Conservation (phyloP, 495 filamentous ascomycete species). For the Penicillium tannophilum region DNA sequence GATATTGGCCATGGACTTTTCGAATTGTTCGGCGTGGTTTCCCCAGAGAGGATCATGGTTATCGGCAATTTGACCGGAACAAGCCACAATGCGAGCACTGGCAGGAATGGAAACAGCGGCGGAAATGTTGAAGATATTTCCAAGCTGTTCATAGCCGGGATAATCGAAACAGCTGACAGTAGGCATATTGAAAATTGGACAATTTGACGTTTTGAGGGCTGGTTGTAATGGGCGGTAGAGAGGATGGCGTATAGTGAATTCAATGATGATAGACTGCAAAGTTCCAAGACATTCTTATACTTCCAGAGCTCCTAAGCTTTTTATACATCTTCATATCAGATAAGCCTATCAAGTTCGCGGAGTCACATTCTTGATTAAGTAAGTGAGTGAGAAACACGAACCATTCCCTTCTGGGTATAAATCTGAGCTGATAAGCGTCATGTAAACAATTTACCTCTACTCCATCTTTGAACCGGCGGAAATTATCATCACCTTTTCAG, state of each 20-base stretch:
- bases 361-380: not conserved
- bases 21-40: conserved; percentile 15
- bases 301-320: no score
- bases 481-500: no score
- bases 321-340: not conserved
- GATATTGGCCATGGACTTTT: conserved; percentile 16
- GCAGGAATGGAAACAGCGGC: conserved; percentile 8
- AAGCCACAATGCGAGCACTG: conserved; percentile 8
- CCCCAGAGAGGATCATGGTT: conserved; percentile 15
- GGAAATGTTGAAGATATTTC: conserved; percentile 9
- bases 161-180: conserved; percentile 6
- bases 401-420: not conserved
- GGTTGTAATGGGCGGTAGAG: no score
- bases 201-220: no score
- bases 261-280: no score
- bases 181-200: not conserved
- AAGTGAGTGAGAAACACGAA: not conserved
- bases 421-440: not conserved
- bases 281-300: no score
- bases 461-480: not conserved
- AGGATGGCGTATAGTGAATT: no score
- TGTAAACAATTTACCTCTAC: not conserved
- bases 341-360: not conserved
- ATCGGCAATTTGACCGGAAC: conserved; percentile 10
- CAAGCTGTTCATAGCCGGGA: conserved; percentile 7